These are phyloP conservation scores for Nothophoma quercina DNA, from an alignment of 2,329 filamentous ascomycete genomes.

Conservation along the genomic window DNA sequence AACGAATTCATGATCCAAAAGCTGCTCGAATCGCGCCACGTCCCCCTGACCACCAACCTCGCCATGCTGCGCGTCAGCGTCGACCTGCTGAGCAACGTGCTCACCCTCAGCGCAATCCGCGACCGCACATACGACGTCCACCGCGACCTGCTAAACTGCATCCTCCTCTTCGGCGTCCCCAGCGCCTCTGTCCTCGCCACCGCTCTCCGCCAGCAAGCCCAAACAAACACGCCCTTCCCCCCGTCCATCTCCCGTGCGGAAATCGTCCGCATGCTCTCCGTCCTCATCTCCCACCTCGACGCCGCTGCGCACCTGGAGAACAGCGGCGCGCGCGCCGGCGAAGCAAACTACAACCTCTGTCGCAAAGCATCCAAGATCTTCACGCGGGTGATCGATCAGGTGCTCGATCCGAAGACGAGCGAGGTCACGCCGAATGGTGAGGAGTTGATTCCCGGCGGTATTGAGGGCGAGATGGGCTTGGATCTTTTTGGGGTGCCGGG, in stretches of 20 bases:
- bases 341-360: constrained; percentile 46
- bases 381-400: constrained; percentile 40
- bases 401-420: constrained; percentile 33
- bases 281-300: constrained; percentile 52
- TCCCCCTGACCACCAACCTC: constrained; percentile 32
- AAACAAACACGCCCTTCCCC: constrained; percentile 39
- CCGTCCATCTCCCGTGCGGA: constrained; percentile 43
- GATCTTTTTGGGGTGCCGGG: constrained; percentile 36
- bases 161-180: constrained; percentile 42
- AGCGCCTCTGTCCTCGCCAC: constrained; percentile 39
- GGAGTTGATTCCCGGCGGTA: constrained; percentile 26
- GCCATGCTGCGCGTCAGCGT: constrained; percentile 36
- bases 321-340: constrained; percentile 41
- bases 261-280: constrained; percentile 50
- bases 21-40: constrained; percentile 39
- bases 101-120: constrained; percentile 38
- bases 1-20: constrained; percentile 48
- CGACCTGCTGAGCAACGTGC: constrained; percentile 37
- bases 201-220: constrained; percentile 39
- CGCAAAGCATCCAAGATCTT: constrained; percentile 41
- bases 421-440: constrained; percentile 22
- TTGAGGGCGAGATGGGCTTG: constrained; percentile 22
- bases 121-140: constrained; percentile 44
- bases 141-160: constrained; percentile 38
- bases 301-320: constrained; percentile 37